Conservation (phyloP, 768 basidiomycete genomes). For the Hydnomerulius pinastri region DNA sequence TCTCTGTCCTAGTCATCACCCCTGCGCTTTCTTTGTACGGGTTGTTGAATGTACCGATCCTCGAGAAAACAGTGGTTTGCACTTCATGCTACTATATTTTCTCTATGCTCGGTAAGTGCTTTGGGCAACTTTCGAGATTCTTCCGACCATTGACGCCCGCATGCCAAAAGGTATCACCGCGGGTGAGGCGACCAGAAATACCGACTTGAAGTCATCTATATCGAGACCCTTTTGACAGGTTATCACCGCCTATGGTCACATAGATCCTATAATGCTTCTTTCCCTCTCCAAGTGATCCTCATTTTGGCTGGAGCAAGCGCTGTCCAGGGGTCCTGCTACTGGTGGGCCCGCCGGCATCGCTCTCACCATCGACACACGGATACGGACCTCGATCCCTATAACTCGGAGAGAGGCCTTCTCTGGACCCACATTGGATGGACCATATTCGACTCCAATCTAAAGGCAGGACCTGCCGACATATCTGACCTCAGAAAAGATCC, state of each 20-base stretch:
- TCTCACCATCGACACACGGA: slow-evolving; percentile 86
- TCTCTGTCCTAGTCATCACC: slow-evolving; percentile 66
- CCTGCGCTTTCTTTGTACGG: slow-evolving; percentile 76
- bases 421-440: slow-evolving; percentile 89
- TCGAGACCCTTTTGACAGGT: slow-evolving; percentile 37
- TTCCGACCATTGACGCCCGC: slow-evolving; percentile 15
- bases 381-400: slow-evolving; percentile 85
- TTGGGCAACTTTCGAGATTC: slow-evolving; percentile 1
- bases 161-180: slow-evolving; percentile 50
- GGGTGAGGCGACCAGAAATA: slow-evolving; percentile 28
- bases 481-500: slow-evolving; percentile 71
- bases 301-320: slow-evolving; percentile 78
- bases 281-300: slow-evolving; percentile 69
- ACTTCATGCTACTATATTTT: slow-evolving; percentile 75
- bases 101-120: slow-evolving; percentile 75
- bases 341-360: slow-evolving; percentile 85
- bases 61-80: slow-evolving; percentile 59
- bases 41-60: slow-evolving; percentile 45
- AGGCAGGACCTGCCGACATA: slow-evolving; percentile 69
- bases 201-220: not conserved
- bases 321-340: slow-evolving; percentile 84
- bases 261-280: slow-evolving; percentile 75
- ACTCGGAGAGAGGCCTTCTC: slow-evolving; percentile 72
- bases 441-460: slow-evolving; percentile 71
- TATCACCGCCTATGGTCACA: slow-evolving; percentile 90